Evolutionary conservation across 164 flowering plant genomes (phyloP), one percentile per base, ranked within the genome.

Genomic region (Platanus orientalis): DNA sequence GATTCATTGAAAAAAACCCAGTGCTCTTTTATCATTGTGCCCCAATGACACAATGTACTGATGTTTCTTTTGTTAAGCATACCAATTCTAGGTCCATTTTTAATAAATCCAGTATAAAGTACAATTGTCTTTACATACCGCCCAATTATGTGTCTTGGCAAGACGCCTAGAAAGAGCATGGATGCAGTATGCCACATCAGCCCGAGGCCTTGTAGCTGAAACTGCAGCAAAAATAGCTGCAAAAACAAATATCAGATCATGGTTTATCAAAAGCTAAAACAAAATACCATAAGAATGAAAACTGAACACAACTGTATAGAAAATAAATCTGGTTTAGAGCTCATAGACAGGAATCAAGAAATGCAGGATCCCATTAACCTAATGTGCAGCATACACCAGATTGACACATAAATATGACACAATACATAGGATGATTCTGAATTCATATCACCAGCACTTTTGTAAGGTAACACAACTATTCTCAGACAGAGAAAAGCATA

Each of bases 171-270:
- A 89, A 66, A 94, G 93, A 70, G 88, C 93, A 79, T 87, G 95
- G 59, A 94, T 94, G 75, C 98, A 89, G 57, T 94, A 91, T 29
- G 95, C 97, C 67, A 91, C 96, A 81, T 94, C 97, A 69, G 96
- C 93, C 16, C 97, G 87, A 40, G 98, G 98, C 63, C 92, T 82
- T 56, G 91, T 82, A 53, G 97, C 95, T 29, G 97, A 89, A 64
- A 89, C 51, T 39, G 89, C 87, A 55, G 85, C 70, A 76, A 94
- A 94, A 57, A 94, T 83, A 71, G 89, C 95, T 88, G 85, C 79
- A 72, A 60, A 61, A 44, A 24, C 24, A 34, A 67, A 44, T 49
- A 40, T 23, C 23, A 14, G 50, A 25, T 6, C 52, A 20, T 16
- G 12, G n/a, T n/a, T n/a, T n/a, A n/a, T n/a, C n/a, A n/a, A n/a